Base-by-base conservation (phyloP, 1,139 yeast genomes). In the Yamadazyma blattariae region DNA sequence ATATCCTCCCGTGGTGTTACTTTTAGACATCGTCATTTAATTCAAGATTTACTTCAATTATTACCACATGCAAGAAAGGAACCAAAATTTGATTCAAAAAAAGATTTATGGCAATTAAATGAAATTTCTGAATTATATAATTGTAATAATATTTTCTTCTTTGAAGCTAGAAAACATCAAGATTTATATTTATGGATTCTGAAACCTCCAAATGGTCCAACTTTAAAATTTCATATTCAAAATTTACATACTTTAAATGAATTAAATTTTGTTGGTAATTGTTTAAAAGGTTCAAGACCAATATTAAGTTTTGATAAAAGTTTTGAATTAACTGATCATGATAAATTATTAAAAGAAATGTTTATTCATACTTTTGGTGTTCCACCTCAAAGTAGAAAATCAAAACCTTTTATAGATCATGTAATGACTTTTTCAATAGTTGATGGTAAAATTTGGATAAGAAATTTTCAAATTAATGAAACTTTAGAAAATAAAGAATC, bases 171-270 rank as follows among this genome's bases (percentile, higher is more conserved):
- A 68, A 92, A 94, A 66, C 97, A 92, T 63, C 87, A 82, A 62
- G 99, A 92, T 66, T 77, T 92, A 56, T 92, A 94, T 61, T 64
- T 92, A 59, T 92, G 97, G 97, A 63, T 92, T 47, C 77, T 96
- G 27, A 90, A 92, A 64, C 95, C 97, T 19, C 98, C 98, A 32
- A 92, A 92, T 59, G 99, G 99, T 1, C 99, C 99, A 39, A 90
- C 97, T 18, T 71, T 86, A 54, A 92, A 94, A 64, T 90, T 92
- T 61, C 95, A 85, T 59, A 75, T 92, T 42, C 97, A 92, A 63
- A 94, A 92, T 63, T 72, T 92, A 65, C 98, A 94, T 62, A 92
- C 97, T 28, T 81, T 89, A 71, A 96, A 90, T 57, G 99, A 92
- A 62, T 74, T 92, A 48, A 89, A 94, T 61, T 92, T 92, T 65